Evolutionary conservation across 257 asterid species (phyloP).

Genomic region (Euphrasia confusa): DNA sequence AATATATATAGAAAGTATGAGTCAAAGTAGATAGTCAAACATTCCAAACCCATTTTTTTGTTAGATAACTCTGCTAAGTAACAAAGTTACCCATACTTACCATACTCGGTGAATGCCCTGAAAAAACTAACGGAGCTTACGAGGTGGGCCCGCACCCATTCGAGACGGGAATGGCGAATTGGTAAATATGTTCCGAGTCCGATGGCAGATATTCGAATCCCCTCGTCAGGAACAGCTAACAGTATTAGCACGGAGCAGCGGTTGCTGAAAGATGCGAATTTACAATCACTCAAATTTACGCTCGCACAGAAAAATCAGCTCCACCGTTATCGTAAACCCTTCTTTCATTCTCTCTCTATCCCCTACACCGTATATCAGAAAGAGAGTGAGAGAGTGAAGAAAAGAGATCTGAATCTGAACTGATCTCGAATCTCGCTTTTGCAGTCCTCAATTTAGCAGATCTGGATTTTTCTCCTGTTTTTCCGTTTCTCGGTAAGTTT

Average conservation of each 20-base stretch:
- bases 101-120: too few species aligned
- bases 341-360: conserved; percentile 17
- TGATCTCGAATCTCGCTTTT: conserved; percentile 14
- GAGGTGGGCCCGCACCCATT: too few species aligned
- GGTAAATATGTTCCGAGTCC: too few species aligned
- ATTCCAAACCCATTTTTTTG: too few species aligned
- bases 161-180: too few species aligned
- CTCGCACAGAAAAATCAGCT: not conserved
- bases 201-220: conserved; percentile 22
- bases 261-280: conserved; percentile 29
- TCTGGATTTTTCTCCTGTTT: conserved; percentile 14
- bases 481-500: conserved; percentile 26
- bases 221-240: conserved; percentile 36
- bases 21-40: too few species aligned
- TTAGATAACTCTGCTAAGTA: too few species aligned
- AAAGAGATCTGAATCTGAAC: conserved; percentile 35
- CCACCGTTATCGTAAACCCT: conserved; percentile 19
- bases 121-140: too few species aligned
- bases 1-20: too few species aligned
- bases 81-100: too few species aligned
- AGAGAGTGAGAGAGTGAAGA: conserved; percentile 26
- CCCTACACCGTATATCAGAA: conserved; percentile 7
- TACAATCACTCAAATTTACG: conserved; percentile 17
- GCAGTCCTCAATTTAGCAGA: conserved; percentile 23
- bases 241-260: conserved; percentile 31